Evolutionary conservation across 2,329 filamentous ascomycete genomes (phyloP).

Genomic region (Kalaharituber pfeilii): DNA sequence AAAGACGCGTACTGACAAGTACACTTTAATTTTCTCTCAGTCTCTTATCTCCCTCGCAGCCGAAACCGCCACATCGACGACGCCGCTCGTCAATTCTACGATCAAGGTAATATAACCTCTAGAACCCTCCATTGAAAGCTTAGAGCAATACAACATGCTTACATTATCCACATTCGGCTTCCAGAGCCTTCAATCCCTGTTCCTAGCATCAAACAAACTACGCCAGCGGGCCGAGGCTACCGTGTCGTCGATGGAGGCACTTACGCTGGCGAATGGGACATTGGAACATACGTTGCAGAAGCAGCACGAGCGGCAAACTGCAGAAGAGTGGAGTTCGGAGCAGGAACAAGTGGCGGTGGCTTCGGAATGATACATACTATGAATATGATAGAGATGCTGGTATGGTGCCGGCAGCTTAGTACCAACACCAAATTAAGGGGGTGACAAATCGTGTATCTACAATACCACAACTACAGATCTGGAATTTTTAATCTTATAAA

Average conservation of each 20-base stretch:
- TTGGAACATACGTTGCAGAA: background rate
- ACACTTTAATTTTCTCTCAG: background rate
- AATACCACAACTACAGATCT: no score
- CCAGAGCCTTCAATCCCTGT: background rate
- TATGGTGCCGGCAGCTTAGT: no score
- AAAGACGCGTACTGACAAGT: background rate
- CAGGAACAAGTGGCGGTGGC: no score
- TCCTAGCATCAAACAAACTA: background rate
- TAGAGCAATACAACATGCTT: no score
- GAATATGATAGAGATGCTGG: no score
- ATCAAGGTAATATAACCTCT: background rate
- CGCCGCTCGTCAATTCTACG: background rate
- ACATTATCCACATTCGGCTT: background rate
- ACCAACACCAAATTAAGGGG: no score
- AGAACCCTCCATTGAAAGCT: no score
- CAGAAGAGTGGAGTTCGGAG: background rate
- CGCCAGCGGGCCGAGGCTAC: background rate
- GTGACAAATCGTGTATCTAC: no score
- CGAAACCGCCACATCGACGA: background rate
- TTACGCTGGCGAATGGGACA: background rate
- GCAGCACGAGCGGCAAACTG: background rate
- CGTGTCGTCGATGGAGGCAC: background rate
- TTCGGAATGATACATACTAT: no score
- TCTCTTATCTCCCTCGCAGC: slow-evolving; percentile 1
- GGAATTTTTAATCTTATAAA: no score